Evolutionary conservation across 495 filamentous ascomycete species (phyloP).

Genomic region (Hamigera avellanea): DNA sequence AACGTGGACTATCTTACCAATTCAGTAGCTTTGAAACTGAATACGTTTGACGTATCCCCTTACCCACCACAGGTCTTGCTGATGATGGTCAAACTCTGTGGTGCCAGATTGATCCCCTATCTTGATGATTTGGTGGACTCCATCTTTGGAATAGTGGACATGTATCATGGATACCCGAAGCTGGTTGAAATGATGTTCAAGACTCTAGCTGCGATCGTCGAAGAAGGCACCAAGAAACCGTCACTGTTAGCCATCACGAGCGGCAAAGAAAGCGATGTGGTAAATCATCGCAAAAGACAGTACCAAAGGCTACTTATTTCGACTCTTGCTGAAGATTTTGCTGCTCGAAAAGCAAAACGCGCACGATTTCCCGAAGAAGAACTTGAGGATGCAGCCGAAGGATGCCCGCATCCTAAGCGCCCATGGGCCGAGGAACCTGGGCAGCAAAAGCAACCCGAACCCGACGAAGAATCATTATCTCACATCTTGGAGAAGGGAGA

Average conservation of each 20-base stretch:
- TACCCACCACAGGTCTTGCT: constrained; percentile 80
- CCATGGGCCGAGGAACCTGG: constrained; percentile 24
- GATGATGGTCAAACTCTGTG: constrained; percentile 89
- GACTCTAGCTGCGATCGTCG: constrained; percentile 68
- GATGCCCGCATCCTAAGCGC: constrained; percentile 21
- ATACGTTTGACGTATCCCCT: constrained; percentile 82
- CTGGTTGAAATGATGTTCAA: constrained; percentile 79
- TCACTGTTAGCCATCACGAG: constrained; percentile 40
- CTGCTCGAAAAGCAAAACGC: constrained; percentile 25
- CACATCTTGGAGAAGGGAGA: constrained; percentile 22
- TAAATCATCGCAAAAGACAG: constrained; percentile 26
- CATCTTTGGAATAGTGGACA: constrained; percentile 82
- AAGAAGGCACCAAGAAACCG: constrained; percentile 60
- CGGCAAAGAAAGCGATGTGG: constrained; percentile 11
- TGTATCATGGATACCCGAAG: constrained; percentile 83
- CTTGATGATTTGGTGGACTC: constrained; percentile 83
- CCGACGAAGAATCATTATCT: constrained; percentile 19
- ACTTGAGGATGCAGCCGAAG: constrained; percentile 18
- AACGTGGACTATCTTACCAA: constrained; percentile 98
- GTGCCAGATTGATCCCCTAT: constrained; percentile 71
- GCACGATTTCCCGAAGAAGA: constrained; percentile 19
- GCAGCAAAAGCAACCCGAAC: constrained; percentile 15
- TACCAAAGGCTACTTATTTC: constrained; percentile 26
- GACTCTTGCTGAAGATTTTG: constrained; percentile 24
- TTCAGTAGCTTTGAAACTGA: constrained; percentile 77